These are phyloP conservation scores for Astragalus membranaceus DNA, from an alignment of 306 rosid species.

Conservation along the genomic window DNA sequence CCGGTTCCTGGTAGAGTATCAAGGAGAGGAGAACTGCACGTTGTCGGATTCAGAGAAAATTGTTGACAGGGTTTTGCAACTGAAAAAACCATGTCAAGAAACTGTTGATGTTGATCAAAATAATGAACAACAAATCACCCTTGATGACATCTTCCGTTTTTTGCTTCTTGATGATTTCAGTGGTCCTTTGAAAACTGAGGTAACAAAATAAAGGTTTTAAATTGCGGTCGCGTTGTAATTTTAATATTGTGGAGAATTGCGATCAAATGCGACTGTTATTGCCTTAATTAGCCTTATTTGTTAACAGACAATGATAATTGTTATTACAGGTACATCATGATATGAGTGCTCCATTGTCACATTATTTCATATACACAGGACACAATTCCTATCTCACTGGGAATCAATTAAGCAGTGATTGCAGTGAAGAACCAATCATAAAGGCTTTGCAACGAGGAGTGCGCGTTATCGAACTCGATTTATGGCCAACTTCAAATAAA, in stretches of 20 bases:
- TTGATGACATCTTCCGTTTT: constrained; percentile 54
- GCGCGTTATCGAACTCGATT: constrained; percentile 76
- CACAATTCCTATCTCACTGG: constrained; percentile 93
- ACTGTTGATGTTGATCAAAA: background rate
- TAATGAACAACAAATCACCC: constrained; percentile 15
- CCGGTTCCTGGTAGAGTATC: constrained; percentile 56
- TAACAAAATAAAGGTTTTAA: background rate
- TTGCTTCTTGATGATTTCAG: constrained; percentile 51
- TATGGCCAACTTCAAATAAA: constrained; percentile 81
- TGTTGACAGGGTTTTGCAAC: constrained; percentile 30
- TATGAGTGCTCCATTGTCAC: constrained; percentile 86
- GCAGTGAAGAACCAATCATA: constrained; percentile 79
- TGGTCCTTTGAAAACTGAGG: constrained; percentile 54
- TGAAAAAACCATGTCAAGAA: constrained; percentile 15
- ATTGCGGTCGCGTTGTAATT: too few species aligned
- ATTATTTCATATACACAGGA: constrained; percentile 90
- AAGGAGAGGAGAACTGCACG: constrained; percentile 40
- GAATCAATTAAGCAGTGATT: constrained; percentile 85
- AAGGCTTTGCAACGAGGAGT: constrained; percentile 67
- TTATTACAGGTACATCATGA: constrained; percentile 78
- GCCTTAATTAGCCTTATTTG: background rate
- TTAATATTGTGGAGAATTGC: too few species aligned
- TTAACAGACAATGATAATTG: constrained; percentile 2
- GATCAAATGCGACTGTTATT: background rate
- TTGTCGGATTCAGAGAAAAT: constrained; percentile 33